A percentile compares a stretch with the other conserved stretches of the same genome.
Evolutionary conservation across 2,329 filamentous ascomycete species (phyloP).

Genomic region (Alternaria sp.): DNA sequence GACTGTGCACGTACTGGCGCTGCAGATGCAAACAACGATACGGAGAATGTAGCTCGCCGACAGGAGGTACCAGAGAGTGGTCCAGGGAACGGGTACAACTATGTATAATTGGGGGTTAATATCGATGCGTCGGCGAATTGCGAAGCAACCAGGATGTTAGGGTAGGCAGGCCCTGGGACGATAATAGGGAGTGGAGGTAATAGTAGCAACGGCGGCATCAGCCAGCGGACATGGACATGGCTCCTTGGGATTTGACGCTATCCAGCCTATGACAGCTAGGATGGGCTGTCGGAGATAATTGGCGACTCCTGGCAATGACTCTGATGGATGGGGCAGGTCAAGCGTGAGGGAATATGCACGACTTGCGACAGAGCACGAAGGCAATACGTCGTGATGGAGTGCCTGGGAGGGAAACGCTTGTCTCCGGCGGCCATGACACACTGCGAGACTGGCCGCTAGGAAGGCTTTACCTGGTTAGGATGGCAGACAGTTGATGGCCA

Average conservation of each 20-base stretch:
- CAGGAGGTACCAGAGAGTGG: slow-evolving; percentile 25
- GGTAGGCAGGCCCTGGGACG: slow-evolving; percentile 32
- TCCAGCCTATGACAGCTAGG: slow-evolving; percentile 20
- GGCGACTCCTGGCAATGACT: slow-evolving; percentile 22
- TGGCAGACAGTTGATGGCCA: slow-evolving; percentile 33
- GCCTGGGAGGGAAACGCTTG: slow-evolving; percentile 31
- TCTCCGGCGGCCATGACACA: slow-evolving; percentile 39
- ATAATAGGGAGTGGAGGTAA: slow-evolving; percentile 33
- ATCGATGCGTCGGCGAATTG: slow-evolving; percentile 35
- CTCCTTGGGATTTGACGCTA: slow-evolving; percentile 30
- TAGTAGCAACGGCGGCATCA: slow-evolving; percentile 38
- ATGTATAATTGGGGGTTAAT: slow-evolving; percentile 27
- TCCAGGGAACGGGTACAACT: slow-evolving; percentile 22
- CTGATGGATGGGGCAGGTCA: slow-evolving; percentile 30
- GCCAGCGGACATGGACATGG: slow-evolving; percentile 36
- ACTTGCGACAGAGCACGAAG: slow-evolving; percentile 28
- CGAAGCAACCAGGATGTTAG: slow-evolving; percentile 30
- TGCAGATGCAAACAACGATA: slow-evolving; percentile 15
- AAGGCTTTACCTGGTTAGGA: slow-evolving; percentile 29
- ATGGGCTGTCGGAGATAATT: slow-evolving; percentile 31
- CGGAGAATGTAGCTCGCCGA: slow-evolving; percentile 20
- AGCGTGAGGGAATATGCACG: slow-evolving; percentile 36
- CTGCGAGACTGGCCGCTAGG: slow-evolving; percentile 30
- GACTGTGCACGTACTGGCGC: slow-evolving; percentile 23
- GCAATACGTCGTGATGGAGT: slow-evolving; percentile 24